Evolutionary conservation across 257 asterid species (phyloP).

Genomic region (Nemophila menziesii): DNA sequence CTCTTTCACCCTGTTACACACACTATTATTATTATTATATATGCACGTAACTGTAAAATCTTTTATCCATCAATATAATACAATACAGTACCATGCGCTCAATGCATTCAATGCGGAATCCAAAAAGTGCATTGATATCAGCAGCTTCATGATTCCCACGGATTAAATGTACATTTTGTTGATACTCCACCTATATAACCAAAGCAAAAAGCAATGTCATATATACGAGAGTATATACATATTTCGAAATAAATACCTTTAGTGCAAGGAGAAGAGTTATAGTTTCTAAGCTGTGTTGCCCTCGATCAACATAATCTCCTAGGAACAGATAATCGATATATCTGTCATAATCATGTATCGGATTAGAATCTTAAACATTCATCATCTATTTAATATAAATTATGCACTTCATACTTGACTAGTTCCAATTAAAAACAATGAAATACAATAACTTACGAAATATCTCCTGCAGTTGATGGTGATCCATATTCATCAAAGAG

Average conservation of each 20-base stretch:
- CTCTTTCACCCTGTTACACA: slow-evolving; percentile 90
- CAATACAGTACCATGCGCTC: slow-evolving; percentile 75
- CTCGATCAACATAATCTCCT: slow-evolving; percentile 99
- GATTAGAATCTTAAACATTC: slow-evolving; percentile 14
- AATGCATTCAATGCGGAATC: slow-evolving; percentile 96
- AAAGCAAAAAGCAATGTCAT: slow-evolving; percentile 13
- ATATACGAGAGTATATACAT: slow-evolving; percentile 8
- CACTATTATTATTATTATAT: too few relatives aligned
- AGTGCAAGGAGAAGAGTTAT: slow-evolving; percentile 89
- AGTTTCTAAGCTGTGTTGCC: slow-evolving; percentile 97
- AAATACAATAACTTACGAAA: slow-evolving; percentile 50
- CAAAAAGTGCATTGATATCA: slow-evolving; percentile 97
- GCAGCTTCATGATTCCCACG: slow-evolving; percentile 99
- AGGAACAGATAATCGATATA: slow-evolving; percentile 93
- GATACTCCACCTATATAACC: slow-evolving; percentile 82
- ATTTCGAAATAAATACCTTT: slow-evolving; percentile 39
- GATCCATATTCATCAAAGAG: slow-evolving; percentile 98
- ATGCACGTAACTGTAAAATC: slow-evolving; percentile 8
- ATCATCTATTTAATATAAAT: not conserved
- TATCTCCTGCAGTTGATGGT: slow-evolving; percentile 99
- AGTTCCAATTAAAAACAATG: not conserved
- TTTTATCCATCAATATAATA: not conserved
- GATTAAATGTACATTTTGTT: slow-evolving; percentile 77
- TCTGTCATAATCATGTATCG: slow-evolving; percentile 36
- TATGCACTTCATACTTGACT: not conserved